Evolutionary conservation across 768 basidiomycete species (phyloP), one percentile per base, ranked within the genome.

Genomic region (Tulasnella sp.): DNA sequence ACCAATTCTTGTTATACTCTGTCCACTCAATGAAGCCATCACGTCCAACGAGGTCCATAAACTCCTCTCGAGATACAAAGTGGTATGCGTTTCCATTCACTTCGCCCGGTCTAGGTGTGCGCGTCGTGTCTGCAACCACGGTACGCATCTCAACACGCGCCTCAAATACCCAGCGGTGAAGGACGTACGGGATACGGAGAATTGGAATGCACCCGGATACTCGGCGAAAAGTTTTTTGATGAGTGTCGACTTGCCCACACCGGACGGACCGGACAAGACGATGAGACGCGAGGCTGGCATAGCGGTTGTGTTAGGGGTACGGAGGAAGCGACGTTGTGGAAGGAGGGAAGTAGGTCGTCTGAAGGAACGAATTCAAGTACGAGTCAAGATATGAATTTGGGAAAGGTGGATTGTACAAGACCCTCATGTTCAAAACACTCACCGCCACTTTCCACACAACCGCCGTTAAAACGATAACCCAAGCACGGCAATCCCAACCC

Each of bases 21-120:
- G 75, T 73, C 64, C 72, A 69, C 64, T 76, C 75, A 46, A 76
- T 67, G 64, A 76, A 75, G 36, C 69, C 74, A n/a, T 70, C 69
- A 42, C 65, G 49, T 4, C 58, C 63, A 23, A 75, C 69, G 52
- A 75, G 65, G 11, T 62, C 51, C 60, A 68, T 64, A 60, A 76
- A 76, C 50, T 66, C 63, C 3, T 70, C 69, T 43, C 69, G 66
- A n/a, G 65, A 65, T 1, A 71, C 70, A 58, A 75, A 76, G 63
- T 76, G 71, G 62, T 76, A 76, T 34, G 70, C 70, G 21, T 66
- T 62, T 19, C 74, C 74, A 61, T 71, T 62, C 57, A 63, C 64
- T 55, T 76, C 75, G 12, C 74, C 74, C 0, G 67, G 60, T 40
- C 75, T 64, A 6, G 75, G 75, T 7, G 64, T 57, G 12, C 75